Conservation (phyloP, 805 yeast genomes). For the Ogataea pilisensis region DNA sequence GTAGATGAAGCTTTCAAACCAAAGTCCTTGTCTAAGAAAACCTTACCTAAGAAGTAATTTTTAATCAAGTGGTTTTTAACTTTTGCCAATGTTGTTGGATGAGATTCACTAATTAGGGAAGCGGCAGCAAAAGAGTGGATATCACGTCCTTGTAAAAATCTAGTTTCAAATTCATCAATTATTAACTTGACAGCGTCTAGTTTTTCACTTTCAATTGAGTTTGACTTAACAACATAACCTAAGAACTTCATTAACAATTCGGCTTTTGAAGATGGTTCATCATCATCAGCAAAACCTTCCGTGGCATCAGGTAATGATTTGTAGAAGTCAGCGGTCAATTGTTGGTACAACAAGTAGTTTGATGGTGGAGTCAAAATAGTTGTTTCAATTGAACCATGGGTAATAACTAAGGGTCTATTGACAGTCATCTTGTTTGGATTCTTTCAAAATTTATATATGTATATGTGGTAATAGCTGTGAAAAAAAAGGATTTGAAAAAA, state of each 20-base stretch:
- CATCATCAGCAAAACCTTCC: conserved; percentile 80
- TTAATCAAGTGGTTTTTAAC: conserved; percentile 67
- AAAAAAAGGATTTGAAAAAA: no score
- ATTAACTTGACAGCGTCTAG: conserved; percentile 63
- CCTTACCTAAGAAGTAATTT: conserved; percentile 57
- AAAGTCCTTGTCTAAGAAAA: conserved; percentile 25
- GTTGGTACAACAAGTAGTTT: conserved; percentile 74
- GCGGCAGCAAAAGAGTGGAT: conserved; percentile 85
- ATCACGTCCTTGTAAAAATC: conserved; percentile 70
- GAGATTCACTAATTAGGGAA: conserved; percentile 52
- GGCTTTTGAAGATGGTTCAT: conserved; percentile 82
- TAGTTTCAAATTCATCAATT: conserved; percentile 77
- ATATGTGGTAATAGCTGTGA: not conserved
- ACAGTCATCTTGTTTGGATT: conserved; percentile 20
- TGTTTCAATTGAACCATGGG: conserved; percentile 86
- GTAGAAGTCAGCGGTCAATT: conserved; percentile 80
- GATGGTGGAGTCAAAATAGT: conserved; percentile 82
- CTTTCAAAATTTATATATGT: not conserved
- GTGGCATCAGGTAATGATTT: conserved; percentile 75
- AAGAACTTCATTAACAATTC: conserved; percentile 82
- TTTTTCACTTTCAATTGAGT: conserved; percentile 28
- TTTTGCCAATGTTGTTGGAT: conserved; percentile 66
- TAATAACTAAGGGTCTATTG: conserved; percentile 73
- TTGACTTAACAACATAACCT: conserved; percentile 51
- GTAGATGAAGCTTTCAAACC: conserved; percentile 13